phyloP scores from a whole-genome alignment of 2,329 filamentous ascomycete species.

The Piedraia hortae region DNA sequence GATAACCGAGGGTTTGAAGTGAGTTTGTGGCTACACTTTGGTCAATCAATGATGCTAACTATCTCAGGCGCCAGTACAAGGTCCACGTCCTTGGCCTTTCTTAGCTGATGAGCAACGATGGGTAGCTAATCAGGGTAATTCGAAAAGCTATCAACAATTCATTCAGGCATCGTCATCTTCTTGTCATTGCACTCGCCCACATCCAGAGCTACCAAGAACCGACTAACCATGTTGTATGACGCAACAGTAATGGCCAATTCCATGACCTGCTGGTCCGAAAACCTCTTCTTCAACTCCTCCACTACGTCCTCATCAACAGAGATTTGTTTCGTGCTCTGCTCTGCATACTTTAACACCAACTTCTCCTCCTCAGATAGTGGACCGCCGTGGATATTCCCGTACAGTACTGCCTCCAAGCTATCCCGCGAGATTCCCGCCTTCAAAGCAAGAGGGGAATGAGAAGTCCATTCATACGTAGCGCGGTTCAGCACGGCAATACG shows the following conservation, averaged over 20 bases:
- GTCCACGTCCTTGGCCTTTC: conserved; percentile 32
- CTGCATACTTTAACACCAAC: conserved; percentile 11
- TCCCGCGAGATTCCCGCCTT: conserved; percentile 8
- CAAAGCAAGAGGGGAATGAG: conserved; percentile 11
- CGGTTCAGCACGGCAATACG: conserved; percentile 13
- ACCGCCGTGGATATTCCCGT: conserved; percentile 5
- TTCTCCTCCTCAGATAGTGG: conserved; percentile 9
- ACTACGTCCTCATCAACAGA: conserved; percentile 10
- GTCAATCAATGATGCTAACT: conserved; percentile 1
- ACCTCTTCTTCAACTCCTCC: conserved; percentile 9
- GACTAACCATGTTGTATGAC: conserved; percentile 14
- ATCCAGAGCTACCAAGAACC: conserved; percentile 14
- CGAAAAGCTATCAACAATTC: conserved; percentile 1
- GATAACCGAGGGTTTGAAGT: conserved; percentile 52
- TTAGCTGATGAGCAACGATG: conserved; percentile 20
- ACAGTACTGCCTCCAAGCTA: conserved; percentile 7
- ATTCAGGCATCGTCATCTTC: conserved; percentile 10
- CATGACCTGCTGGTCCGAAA: conserved; percentile 12
- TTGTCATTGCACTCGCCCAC: conserved; percentile 14
- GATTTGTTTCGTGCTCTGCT: conserved; percentile 11
- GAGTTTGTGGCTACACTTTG: conserved; percentile 15
- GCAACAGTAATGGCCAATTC: conserved; percentile 14
- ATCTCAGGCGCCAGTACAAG: conserved; percentile 32
- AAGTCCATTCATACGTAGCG: conserved; percentile 14
- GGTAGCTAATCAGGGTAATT: conserved; percentile 3